A percentile compares a stretch with the other conserved stretches of the same genome.
These are phyloP conservation scores for Ajuga reptans DNA, from an alignment of 305 asterid genomes.

Conservation along the genomic window DNA sequence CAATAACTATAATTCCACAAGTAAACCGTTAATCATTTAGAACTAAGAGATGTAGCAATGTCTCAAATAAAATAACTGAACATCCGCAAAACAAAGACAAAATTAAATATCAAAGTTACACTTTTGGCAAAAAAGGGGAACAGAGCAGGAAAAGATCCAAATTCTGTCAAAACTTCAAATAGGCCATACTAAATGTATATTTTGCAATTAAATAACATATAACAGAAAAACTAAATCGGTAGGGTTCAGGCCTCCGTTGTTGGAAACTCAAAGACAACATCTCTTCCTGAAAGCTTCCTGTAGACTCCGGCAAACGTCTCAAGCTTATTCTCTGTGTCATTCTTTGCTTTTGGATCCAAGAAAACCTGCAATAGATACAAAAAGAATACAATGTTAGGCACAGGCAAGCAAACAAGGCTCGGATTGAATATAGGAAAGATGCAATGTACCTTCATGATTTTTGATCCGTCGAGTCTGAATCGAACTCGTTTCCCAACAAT, in stretches of 20 bases:
- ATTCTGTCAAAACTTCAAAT: slow-evolving; percentile 31
- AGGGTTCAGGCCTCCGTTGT: slow-evolving; percentile 30
- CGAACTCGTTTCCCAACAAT: slow-evolving; percentile 60
- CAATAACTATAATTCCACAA: no score
- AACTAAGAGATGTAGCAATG: neutral
- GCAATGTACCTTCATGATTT: slow-evolving; percentile 52
- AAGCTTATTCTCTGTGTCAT: slow-evolving; percentile 49
- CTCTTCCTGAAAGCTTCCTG: slow-evolving; percentile 59
- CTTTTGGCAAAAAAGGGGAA: neutral
- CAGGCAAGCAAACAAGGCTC: neutral
- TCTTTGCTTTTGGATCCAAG: slow-evolving; percentile 54
- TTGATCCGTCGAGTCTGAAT: slow-evolving; percentile 66
- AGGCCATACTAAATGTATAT: slow-evolving; percentile 19
- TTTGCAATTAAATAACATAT: slow-evolving; percentile 1
- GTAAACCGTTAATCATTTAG: neutral
- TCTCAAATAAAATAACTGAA: neutral
- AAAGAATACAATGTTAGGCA: neutral
- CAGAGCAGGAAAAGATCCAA: neutral
- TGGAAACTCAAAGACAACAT: slow-evolving; percentile 47
- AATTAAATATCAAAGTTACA: slow-evolving; percentile 16
- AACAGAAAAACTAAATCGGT: neutral
- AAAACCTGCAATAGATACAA: slow-evolving; percentile 27
- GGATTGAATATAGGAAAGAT: neutral
- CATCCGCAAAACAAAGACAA: neutral
- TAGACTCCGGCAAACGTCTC: slow-evolving; percentile 58